Percentiles rank a stretch among this genome's conserved stretches.
These are phyloP conservation scores for Trichoderma lentiforme DNA, from an alignment of 2,329 filamentous ascomycete species.

Conservation along the genomic window DNA sequence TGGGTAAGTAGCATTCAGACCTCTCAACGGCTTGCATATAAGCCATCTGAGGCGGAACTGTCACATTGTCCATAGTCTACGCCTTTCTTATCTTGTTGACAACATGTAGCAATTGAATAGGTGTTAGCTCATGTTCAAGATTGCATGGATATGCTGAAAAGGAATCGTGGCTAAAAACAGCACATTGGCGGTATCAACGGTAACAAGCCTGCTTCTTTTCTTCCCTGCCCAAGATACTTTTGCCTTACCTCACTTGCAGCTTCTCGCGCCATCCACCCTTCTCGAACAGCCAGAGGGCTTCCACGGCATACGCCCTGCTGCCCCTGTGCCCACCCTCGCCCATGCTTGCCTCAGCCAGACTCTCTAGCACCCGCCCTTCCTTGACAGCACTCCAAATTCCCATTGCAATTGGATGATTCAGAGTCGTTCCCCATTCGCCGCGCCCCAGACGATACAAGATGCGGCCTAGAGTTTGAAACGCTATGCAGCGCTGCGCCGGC, in stretches of 20 bases:
- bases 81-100: background rate
- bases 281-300: constrained; percentile 81
- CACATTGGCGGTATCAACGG: background rate
- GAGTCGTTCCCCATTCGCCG: constrained; percentile 62
- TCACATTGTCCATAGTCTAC: background rate
- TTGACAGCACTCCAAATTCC: constrained; percentile 82
- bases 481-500: constrained; percentile 82
- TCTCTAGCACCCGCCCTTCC: constrained; percentile 72
- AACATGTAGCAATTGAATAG: background rate
- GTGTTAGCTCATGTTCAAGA: background rate
- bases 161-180: background rate
- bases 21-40: background rate
- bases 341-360: constrained; percentile 71
- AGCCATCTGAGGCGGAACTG: background rate
- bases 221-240: background rate
- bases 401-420: constrained; percentile 60
- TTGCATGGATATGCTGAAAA: background rate
- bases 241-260: constrained; percentile 52
- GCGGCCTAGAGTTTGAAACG: constrained; percentile 85
- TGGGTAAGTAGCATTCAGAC: background rate
- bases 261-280: constrained; percentile 68
- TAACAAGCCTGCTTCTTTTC: background rate
- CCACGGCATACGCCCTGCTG: constrained; percentile 78
- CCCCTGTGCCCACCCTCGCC: constrained; percentile 70
- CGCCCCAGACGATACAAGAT: constrained; percentile 78